These are phyloP conservation scores for Grigorovia transvaalensis DNA, from an alignment of 805 yeast species.

Conservation along the genomic window DNA sequence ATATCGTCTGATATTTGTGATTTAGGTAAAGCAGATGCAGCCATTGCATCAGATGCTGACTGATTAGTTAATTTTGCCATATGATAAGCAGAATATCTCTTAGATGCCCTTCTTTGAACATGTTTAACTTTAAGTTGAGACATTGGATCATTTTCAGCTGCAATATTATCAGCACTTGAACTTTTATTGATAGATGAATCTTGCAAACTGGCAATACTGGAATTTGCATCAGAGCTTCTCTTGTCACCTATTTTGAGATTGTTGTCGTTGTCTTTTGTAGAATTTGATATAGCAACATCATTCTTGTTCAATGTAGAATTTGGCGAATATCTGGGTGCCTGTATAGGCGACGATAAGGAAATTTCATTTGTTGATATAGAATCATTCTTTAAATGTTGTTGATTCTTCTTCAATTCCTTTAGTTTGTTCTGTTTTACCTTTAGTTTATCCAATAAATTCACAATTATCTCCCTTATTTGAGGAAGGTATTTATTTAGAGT, in stretches of 20 bases:
- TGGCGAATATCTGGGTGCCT: neutral
- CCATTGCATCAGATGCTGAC: slow-evolving; percentile 23
- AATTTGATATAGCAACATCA: neutral
- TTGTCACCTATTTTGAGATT: neutral
- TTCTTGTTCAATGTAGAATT: neutral
- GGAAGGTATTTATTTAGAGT: slow-evolving; percentile 76
- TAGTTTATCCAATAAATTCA: slow-evolving; percentile 63
- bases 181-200: slow-evolving; percentile 1
- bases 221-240: neutral
- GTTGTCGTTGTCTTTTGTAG: neutral
- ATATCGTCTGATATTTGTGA: neutral
- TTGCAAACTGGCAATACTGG: slow-evolving; percentile 1
- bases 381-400: slow-evolving; percentile 8
- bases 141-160: slow-evolving; percentile 43
- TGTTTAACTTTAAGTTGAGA: slow-evolving; percentile 71
- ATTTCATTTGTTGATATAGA: slow-evolving; percentile 6
- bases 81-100: slow-evolving; percentile 89
- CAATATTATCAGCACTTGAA: slow-evolving; percentile 8
- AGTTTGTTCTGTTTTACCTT: slow-evolving; percentile 62
- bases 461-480: slow-evolving; percentile 74
- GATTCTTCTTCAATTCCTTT: slow-evolving; percentile 17
- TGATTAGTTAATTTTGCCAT: slow-evolving; percentile 60
- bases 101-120: slow-evolving; percentile 84
- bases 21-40: slow-evolving; percentile 13
- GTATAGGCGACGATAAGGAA: neutral